Evolutionary conservation across 1,284 basidiomycete genomes (phyloP).

Genomic region (Microbotryum silenes-acaulis): DNA sequence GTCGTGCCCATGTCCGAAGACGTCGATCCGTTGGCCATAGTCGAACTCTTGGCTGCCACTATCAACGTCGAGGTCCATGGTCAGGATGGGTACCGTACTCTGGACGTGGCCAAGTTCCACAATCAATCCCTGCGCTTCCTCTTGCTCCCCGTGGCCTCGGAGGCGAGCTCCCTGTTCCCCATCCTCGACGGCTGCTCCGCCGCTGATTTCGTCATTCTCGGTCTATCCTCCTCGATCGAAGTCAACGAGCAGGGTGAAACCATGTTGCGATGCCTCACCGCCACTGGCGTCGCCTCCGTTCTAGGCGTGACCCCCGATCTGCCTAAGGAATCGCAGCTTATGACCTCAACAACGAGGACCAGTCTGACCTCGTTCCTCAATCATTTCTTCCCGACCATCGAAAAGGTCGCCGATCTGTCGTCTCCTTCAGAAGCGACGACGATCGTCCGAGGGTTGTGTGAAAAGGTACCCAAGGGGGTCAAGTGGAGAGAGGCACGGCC

Average conservation of each 20-base stretch:
- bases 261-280: slow-evolving; percentile 67
- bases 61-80: slow-evolving; percentile 55
- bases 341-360: slow-evolving; percentile 55
- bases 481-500: slow-evolving; percentile 74
- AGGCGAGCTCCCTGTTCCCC: slow-evolving; percentile 50
- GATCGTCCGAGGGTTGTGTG: slow-evolving; percentile 64
- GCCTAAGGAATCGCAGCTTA: slow-evolving; percentile 27
- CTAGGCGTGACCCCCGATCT: slow-evolving; percentile 54
- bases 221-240: slow-evolving; percentile 71
- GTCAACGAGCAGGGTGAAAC: slow-evolving; percentile 83
- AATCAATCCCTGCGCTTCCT: slow-evolving; percentile 22
- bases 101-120: slow-evolving; percentile 26
- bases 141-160: slow-evolving; percentile 19
- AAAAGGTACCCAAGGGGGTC: slow-evolving; percentile 59
- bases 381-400: slow-evolving; percentile 87
- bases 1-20: slow-evolving; percentile 64
- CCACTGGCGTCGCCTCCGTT: slow-evolving; percentile 51
- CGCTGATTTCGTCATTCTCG: slow-evolving; percentile 83
- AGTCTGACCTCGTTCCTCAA: slow-evolving; percentile 84
- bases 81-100: slow-evolving; percentile 37
- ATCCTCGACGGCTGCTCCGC: slow-evolving; percentile 79
- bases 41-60: slow-evolving; percentile 56
- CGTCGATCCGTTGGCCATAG: slow-evolving; percentile 51
- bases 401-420: slow-evolving; percentile 51
- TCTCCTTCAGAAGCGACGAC: slow-evolving; percentile 59